Base-by-base conservation (phyloP, 2,329 filamentous ascomycete species). In the Fusarium hainanense region DNA sequence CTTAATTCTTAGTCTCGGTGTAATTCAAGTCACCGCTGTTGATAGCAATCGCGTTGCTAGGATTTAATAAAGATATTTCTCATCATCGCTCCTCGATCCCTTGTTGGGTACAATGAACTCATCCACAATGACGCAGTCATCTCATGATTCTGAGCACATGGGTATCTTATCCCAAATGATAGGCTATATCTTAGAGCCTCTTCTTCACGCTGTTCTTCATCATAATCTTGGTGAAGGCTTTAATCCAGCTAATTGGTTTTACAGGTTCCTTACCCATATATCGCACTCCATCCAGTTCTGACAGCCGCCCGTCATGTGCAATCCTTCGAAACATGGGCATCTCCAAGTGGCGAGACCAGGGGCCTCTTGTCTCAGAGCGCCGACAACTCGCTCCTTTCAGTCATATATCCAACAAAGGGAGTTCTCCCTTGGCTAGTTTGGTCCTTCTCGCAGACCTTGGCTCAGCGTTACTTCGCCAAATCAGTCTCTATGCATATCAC, bases 211-310 rank as follows among this genome's bases (percentile, higher is more conserved):
- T 6, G 51, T 54, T 34, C 18, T 40, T 54, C 12, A 4, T 25
- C 4, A 6, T 2, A 3, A 10, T 13, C 10, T 14, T 1, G 7
- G 8, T 3, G 1, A 20, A 32, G 11, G 6, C 4, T 6, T 6
- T 4, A 7, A 4, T 1, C 18, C 18, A 37, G 34, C 34, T 58
- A 4, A 62, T 13, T 16, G 14, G n/a, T 3, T 11, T 1, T 12
- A 14, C 20, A 62, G 57, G 40, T 14, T 7, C 57, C 49, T 4
- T 62, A 62, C 25, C 44, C 25, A n/a, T 62, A 54, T 12, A 16
- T 61, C 3, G n/a, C 23, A 12, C 44, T 54, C 2, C 44, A 61
- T 11, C 57, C 59, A 7, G 7, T 28, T 1, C 18, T 23, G 2
- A 32, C 56, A 12, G 25, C 40, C 0, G 20, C 41, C 3, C 56